A percentile compares a stretch with the other conserved stretches of the same genome.
These are phyloP conservation scores for Echium plantagineum DNA, from an alignment of 257 asterid genomes.

Conservation along the genomic window DNA sequence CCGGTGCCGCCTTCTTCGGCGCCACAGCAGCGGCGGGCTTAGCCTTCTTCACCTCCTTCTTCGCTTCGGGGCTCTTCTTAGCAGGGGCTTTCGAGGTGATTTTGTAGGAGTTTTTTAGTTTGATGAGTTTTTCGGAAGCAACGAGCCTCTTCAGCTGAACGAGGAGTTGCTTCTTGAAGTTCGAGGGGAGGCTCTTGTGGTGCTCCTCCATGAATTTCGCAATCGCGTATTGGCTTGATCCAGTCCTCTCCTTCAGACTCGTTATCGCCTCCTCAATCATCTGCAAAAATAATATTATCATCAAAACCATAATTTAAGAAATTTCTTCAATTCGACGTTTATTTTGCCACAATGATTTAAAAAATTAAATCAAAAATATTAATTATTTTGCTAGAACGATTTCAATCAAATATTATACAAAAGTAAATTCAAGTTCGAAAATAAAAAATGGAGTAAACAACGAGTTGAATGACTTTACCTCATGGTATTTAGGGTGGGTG, in stretches of 20 bases:
- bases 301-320: too few species aligned
- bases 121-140: constrained; percentile 48
- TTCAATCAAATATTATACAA: too few species aligned
- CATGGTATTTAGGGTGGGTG: constrained; percentile 70
- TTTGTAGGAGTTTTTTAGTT: constrained; percentile 62
- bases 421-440: background rate
- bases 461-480: constrained; percentile 27
- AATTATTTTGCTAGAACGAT: too few species aligned
- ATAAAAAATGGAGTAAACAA: too few species aligned
- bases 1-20: background rate
- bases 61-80: too few species aligned
- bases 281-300: too few species aligned
- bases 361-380: too few species aligned
- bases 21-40: background rate
- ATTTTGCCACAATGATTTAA: too few species aligned
- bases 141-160: constrained; percentile 64
- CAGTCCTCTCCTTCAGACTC: constrained; percentile 57
- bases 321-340: too few species aligned
- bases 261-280: constrained; percentile 71
- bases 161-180: constrained; percentile 56
- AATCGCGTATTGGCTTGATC: constrained; percentile 82
- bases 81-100: constrained; percentile 6
- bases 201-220: constrained; percentile 60
- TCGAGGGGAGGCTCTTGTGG: constrained; percentile 58
- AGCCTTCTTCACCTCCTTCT: too few species aligned